Base-by-base conservation (phyloP, 441 rosid genomes). In the Adansonia grandidieri region DNA sequence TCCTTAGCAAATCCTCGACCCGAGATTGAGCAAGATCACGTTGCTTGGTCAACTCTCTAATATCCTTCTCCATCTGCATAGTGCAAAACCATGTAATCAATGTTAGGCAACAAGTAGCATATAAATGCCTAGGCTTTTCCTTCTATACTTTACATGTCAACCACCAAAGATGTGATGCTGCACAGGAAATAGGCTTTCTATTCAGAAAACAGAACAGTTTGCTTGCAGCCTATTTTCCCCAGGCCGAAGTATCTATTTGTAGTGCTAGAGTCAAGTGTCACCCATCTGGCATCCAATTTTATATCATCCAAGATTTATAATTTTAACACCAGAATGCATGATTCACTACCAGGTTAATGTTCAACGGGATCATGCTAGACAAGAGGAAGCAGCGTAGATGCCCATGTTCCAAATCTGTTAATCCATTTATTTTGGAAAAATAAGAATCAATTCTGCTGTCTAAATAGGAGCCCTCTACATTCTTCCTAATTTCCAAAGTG, bases 21-120 rank as follows among this genome's bases (percentile, higher is more conserved):
- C 94, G 92, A 67, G 95, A 92, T 80, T 94, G 91, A 82, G 95
- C 94, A 86, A 91, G 89, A 89, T 96, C 95, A 78, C 95, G 87
- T 79, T 91, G 95, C 84, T 83, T 84, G 50, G 90, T 87, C 84
- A 93, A 82, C 66, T 92, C 97, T 74, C 81, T 80, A 32, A 90
- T 90, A 83, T 89, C 96, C 80, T 90, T 93, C 86, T 92, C 96
- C 89, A 96, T 88, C 99, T 96, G 89, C 84, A 82, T 42, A 58
- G 77, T 65, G 80, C 45, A 65, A 70, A 82, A 69, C 64, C 79
- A 71, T n/a, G 57, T 70, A 51, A 73, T 48, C 9, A 50, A 64
- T 53, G 57, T 66, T 42, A 73, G 66, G 73, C 56, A 64, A 75
- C 9, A 40, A 3, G 62, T 17, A 74, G 9, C 62, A 76, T 10